Evolutionary conservation across 495 filamentous ascomycete species (phyloP), one percentile per base, ranked within the genome.

Genomic region (Podospora pseudoanserina): DNA sequence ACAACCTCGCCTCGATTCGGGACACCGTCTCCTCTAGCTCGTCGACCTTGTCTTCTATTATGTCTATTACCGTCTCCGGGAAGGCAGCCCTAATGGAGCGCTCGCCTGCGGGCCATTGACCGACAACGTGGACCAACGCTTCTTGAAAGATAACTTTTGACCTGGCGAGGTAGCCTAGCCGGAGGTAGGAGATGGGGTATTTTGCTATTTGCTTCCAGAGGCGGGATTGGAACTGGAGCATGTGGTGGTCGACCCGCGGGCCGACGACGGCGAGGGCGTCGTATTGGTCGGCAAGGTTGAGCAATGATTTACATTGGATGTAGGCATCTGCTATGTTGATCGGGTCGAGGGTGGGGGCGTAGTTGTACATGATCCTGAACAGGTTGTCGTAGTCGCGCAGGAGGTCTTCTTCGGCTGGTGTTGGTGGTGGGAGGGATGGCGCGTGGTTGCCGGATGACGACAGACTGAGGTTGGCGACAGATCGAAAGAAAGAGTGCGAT

Each of bases 161-260:
- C 55, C 92, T 87, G 5, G 92, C 90, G 20, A 96, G 81, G 72
- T 93, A 96, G 23, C 93, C 93, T 4, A 97, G 85, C 60, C 93
- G 93, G 15, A 97, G 86, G 74, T 97, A 97, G 73, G 86, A 90
- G 18, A 94, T 91, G 19, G 93, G 93, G 75, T 97, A 97, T 77
- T 96, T 96, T 53, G 92, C 92, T 66, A 97, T 95, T 73, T 97
- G 93, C 75, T 94, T 94, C 88, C 92, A 96, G 0, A 97, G 85
- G 18, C 92, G 85, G 30, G 89, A 90, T 68, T 93, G 92, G 78
- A 97, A 97, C 66, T 93, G 92, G 1, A 97, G 82, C 3, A 97
- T 81, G 76, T 97, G 93, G 80, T 97, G 92, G 73, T 97, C 93
- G 11, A 96, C 89, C n/a, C 93, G 87, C 0, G 92, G 91, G 0